phyloP scores from a whole-genome alignment of 192 early-diverging fungal species.

The Linderina pennispora region DNA sequence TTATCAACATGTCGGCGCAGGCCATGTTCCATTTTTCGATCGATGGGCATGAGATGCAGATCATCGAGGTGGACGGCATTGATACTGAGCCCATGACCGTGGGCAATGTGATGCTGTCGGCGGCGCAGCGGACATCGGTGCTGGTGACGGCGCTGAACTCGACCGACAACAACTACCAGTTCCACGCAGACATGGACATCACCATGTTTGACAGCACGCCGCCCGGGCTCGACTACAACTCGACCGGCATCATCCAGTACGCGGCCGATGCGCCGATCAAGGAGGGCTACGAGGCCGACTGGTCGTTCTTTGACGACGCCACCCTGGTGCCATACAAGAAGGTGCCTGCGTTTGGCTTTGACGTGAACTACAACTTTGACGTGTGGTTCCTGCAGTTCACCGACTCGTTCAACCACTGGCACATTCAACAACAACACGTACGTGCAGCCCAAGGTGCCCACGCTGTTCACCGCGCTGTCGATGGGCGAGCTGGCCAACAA shows the following conservation, averaged over 20 bases:
- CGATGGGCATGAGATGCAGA: constrained; percentile 66
- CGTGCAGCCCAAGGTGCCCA: constrained; percentile 57
- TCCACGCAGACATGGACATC: constrained; percentile 71
- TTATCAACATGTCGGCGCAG: constrained; percentile 78
- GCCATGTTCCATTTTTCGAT: constrained; percentile 72
- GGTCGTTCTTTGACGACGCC: constrained; percentile 52
- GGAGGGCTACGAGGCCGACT: constrained; percentile 20
- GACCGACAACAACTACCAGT: constrained; percentile 55
- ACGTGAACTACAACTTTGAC: constrained; percentile 49
- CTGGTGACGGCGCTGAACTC: constrained; percentile 66
- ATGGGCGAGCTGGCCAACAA: constrained; percentile 48
- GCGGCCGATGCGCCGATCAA: constrained; percentile 11
- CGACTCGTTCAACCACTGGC: constrained; percentile 74
- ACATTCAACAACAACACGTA: constrained; percentile 75
- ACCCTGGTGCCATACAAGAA: constrained; percentile 46
- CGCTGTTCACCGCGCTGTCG: constrained; percentile 59
- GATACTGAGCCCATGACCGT: constrained; percentile 53
- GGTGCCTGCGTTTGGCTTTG: constrained; percentile 36
- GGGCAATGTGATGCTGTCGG: constrained; percentile 52
- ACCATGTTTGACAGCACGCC: constrained; percentile 71
- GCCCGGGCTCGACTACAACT: constrained; percentile 50
- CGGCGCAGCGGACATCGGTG: constrained; percentile 77
- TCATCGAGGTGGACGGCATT: constrained; percentile 80
- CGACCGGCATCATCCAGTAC: constrained; percentile 56
- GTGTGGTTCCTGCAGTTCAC: constrained; percentile 58